A percentile compares a stretch with the other conserved stretches of the same genome.
Evolutionary conservation across 2,329 filamentous ascomycete species (phyloP).

Genomic region (Parastagonospora nodorum): DNA sequence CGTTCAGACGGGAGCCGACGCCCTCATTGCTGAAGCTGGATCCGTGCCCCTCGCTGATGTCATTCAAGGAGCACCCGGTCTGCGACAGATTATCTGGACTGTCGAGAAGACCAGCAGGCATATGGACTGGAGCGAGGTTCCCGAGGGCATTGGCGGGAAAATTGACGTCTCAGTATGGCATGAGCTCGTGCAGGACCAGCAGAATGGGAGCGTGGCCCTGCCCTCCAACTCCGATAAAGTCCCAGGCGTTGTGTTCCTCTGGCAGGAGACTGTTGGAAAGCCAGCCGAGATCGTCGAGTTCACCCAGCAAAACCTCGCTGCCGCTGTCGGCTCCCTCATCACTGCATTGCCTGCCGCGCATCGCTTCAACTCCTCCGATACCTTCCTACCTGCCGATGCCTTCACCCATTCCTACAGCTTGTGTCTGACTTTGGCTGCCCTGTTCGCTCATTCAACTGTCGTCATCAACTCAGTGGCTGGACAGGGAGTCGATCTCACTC

Average conservation of each 20-base stretch:
- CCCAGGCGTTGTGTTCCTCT: conserved; percentile 66
- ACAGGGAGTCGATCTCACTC: conserved; percentile 69
- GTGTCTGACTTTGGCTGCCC: conserved; percentile 76
- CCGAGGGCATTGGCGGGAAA: conserved; percentile 73
- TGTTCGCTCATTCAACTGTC: conserved; percentile 83
- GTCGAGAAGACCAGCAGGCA: conserved; percentile 88
- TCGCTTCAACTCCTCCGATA: conserved; percentile 73
- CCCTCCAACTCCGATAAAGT: conserved; percentile 63
- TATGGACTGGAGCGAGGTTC: conserved; percentile 93
- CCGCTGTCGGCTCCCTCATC: conserved; percentile 80
- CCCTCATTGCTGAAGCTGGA: conserved; percentile 82
- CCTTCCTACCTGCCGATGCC: conserved; percentile 83
- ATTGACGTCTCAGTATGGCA: conserved; percentile 92
- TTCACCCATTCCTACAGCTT: conserved; percentile 81
- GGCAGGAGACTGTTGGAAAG: conserved; percentile 59
- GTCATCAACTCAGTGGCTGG: conserved; percentile 88
- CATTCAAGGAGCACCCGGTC: conserved; percentile 68
- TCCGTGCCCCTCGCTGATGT: conserved; percentile 81
- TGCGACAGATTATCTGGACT: conserved; percentile 86
- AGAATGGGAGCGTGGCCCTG: conserved; percentile 62
- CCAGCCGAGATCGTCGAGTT: conserved; percentile 76
- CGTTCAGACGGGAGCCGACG: conserved; percentile 74
- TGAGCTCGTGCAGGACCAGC: conserved; percentile 75
- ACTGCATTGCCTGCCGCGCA: conserved; percentile 76
- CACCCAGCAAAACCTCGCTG: conserved; percentile 81